Evolutionary conservation across 164 flowering plant species (phyloP).

Genomic region (Aristolochia fimbriata): DNA sequence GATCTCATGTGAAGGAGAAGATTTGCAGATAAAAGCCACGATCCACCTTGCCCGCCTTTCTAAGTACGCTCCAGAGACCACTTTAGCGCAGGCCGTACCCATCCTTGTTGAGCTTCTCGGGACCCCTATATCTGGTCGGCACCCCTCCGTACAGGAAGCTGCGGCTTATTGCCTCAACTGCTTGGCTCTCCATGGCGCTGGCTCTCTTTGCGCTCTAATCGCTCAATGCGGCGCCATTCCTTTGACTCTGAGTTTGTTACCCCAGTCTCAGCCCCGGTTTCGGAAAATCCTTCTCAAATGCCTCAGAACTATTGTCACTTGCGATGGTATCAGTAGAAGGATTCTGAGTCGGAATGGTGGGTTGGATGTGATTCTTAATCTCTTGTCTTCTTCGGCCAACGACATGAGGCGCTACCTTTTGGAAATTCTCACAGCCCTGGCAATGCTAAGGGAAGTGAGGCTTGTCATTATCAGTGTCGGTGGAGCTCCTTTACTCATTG

Average conservation of each 20-base stretch:
- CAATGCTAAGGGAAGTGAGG: constrained; percentile 9
- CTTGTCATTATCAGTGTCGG: no score
- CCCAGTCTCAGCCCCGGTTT: constrained; percentile 16
- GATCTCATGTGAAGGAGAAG: constrained; percentile 20
- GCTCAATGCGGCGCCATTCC: constrained; percentile 27
- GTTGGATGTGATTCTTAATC: constrained; percentile 20
- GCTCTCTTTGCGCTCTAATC: constrained; percentile 19
- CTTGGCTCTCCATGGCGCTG: constrained; percentile 23
- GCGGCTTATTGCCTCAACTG: constrained; percentile 30
- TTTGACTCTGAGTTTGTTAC: constrained; percentile 24
- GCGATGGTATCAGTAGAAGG: constrained; percentile 13
- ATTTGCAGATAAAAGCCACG: constrained; percentile 21
- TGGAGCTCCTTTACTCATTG: constrained; percentile 21
- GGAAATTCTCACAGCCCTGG: constrained; percentile 40
- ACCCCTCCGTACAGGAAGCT: constrained; percentile 25
- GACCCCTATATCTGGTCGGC: neutral
- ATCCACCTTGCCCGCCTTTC: constrained; percentile 28
- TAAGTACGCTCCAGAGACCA: constrained; percentile 27
- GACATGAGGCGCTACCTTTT: constrained; percentile 25
- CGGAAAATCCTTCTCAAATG: constrained; percentile 21
- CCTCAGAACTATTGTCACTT: constrained; percentile 23
- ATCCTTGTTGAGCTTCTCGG: no score
- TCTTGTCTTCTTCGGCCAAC: constrained; percentile 17
- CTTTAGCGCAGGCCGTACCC: constrained; percentile 13
- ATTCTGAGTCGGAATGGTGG: constrained; percentile 32